Conservation (phyloP, 768 basidiomycete species). For the Lactarius akahatsu region DNA sequence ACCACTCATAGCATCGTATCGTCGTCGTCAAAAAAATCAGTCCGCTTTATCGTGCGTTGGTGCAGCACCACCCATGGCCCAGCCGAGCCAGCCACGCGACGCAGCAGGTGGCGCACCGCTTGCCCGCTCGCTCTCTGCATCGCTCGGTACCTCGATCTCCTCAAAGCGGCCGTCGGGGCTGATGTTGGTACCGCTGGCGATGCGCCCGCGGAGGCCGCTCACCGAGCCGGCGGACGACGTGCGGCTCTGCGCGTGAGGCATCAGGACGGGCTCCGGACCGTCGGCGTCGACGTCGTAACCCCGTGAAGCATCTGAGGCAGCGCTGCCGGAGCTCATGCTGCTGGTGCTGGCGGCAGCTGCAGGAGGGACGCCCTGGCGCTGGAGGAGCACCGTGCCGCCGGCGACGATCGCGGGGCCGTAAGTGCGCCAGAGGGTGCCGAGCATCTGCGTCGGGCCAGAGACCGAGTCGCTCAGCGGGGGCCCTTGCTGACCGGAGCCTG, state of each 20-base stretch:
- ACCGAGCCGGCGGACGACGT: slow-evolving; percentile 38
- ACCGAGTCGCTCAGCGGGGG: slow-evolving; percentile 53
- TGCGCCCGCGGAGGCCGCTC: slow-evolving; percentile 24
- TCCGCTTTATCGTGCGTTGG: slow-evolving; percentile 20
- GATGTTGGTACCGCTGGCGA: slow-evolving; percentile 13
- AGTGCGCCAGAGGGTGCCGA: slow-evolving; percentile 68
- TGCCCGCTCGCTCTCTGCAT: slow-evolving; percentile 55
- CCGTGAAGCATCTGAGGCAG: background rate
- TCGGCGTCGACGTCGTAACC: slow-evolving; percentile 25
- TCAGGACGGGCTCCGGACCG: slow-evolving; percentile 24
- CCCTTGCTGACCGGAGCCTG: slow-evolving; percentile 38
- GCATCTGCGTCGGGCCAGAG: slow-evolving; percentile 64
- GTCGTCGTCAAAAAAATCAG: background rate
- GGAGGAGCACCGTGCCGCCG: slow-evolving; percentile 61
- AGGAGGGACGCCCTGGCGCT: slow-evolving; percentile 49
- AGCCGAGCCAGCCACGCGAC: slow-evolving; percentile 26
- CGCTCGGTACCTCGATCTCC: slow-evolving; percentile 69
- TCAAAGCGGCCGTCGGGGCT: slow-evolving; percentile 50
- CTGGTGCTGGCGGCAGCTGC: slow-evolving; percentile 8
- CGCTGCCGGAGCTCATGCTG: background rate
- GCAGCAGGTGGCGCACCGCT: background rate
- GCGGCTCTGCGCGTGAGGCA: slow-evolving; percentile 46
- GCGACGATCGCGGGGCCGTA: slow-evolving; percentile 75
- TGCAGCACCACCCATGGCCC: slow-evolving; percentile 12
- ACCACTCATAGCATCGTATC: background rate